Evolutionary conservation across 2,329 filamentous ascomycete species (phyloP).

Genomic region (Ceratocystis variospora): DNA sequence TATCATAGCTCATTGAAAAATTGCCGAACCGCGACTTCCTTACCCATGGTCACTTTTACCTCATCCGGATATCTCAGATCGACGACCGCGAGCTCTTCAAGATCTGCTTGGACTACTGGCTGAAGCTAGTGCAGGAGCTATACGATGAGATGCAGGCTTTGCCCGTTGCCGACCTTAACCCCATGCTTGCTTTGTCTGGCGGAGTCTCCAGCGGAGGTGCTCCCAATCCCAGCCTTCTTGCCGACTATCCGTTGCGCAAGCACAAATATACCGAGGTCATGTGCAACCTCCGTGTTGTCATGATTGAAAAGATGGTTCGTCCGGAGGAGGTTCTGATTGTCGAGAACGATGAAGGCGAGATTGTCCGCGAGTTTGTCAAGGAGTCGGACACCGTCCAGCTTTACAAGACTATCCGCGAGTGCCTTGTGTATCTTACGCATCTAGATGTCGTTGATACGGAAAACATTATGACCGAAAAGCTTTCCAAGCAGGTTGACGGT

Average conservation of each 20-base stretch:
- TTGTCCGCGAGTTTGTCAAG: constrained; percentile 97
- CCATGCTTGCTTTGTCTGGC: constrained; percentile 61
- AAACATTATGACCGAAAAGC: constrained; percentile 98
- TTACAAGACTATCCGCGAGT: constrained; percentile 97
- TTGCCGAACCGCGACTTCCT: constrained; percentile 90
- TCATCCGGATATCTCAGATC: constrained; percentile 96
- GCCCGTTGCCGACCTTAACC: constrained; percentile 84
- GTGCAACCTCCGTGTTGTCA: constrained; percentile 85
- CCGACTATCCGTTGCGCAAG: constrained; percentile 86
- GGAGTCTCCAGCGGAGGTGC: constrained; percentile 67
- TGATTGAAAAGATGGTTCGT: constrained; percentile 99
- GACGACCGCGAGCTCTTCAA: constrained; percentile 99
- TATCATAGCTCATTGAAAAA: constrained; percentile 68
- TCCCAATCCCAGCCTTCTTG: constrained; percentile 68
- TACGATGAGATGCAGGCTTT: constrained; percentile 98
- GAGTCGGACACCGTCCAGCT: constrained; percentile 98
- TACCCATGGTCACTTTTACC: constrained; percentile 91
- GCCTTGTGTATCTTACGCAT: constrained; percentile 92
- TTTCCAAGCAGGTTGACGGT: constrained; percentile 87
- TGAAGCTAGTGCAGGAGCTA: constrained; percentile 90
- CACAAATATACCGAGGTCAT: constrained; percentile 95
- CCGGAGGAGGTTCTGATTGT: constrained; percentile 97
- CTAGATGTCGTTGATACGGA: constrained; percentile 95
- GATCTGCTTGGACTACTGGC: constrained; percentile 98
- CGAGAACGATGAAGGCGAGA: constrained; percentile 98